Base-by-base conservation (phyloP, 208 protist genomes). In the Wallacemonas sp. region DNA sequence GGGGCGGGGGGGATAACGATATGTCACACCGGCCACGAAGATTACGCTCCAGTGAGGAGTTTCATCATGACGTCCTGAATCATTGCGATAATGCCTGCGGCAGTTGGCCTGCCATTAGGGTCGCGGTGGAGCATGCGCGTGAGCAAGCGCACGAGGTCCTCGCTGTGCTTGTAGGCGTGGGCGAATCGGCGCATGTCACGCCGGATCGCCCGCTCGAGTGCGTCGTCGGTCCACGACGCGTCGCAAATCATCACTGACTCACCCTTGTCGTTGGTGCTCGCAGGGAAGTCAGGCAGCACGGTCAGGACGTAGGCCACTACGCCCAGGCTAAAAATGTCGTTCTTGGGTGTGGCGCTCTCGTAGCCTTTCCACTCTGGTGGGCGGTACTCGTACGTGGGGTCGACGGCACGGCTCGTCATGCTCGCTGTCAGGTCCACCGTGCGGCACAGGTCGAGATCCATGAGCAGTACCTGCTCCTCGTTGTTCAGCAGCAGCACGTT, bases 281-380 rank as follows among this genome's bases (percentile, higher is more conserved):
- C 81, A 16, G 76, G 72, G 65, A 83, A 90, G 41, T 94, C 85
- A 1, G 88, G 88, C 32, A 95, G 73, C 14, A 81, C 81, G 11
- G 86, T 78, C n/a, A 95, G 75, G 8, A 90, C 83, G 62, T 83
- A 93, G 49, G 80, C 75, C 3, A 95, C 85, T 21, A 93, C 85
- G 52, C 90, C 90, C 27, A 95, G 78, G 65, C 83, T 91, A 63
- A 92, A 95, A 16, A 95, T 76, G 72, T 95, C 90, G n/a, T 81
- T 79, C 70, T 93, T 92, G 29, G 85, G 66, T 6, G 85, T 81
- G 29, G 61, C 43, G 41, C 57, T 77, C 57, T 61, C 63, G 43
- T 61, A 58, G 30, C 44, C 68, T 44, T 66, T 32, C 41, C 85
- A 33, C 67, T 95, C 87, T 2, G 90, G 90, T 16, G 90, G 84